Conservation (phyloP, 2,329 filamentous ascomycete genomes). For the Alternaria burnsii region DNA sequence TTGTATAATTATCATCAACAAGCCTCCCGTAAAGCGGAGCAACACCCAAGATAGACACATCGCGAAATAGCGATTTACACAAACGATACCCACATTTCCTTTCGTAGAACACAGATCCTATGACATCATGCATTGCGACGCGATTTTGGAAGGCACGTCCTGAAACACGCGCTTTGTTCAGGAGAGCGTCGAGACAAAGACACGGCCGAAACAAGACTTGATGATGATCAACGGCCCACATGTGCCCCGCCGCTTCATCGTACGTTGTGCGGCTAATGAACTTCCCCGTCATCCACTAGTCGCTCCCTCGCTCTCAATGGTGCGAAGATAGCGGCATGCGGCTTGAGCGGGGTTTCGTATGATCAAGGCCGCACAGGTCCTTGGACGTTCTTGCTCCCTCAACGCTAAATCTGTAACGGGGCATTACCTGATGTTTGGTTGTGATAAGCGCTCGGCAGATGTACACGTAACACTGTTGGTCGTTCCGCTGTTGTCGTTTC, state of each 20-base stretch:
- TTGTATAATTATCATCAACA: neutral
- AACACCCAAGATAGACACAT: neutral
- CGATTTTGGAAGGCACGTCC: neutral
- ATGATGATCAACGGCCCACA: constrained; percentile 4
- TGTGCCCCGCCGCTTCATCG: constrained; percentile 1
- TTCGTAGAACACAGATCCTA: constrained; percentile 1
- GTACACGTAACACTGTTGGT: constrained; percentile 14
- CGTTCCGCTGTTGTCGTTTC: constrained; percentile 16
- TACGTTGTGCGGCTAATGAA: constrained; percentile 9
- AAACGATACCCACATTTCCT: neutral
- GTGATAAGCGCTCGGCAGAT: constrained; percentile 13
- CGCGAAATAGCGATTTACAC: constrained; percentile 12
- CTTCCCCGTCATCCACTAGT: constrained; percentile 5
- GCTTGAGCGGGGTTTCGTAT: constrained; percentile 8
- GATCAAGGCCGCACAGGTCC: neutral
- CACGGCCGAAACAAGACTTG: constrained; percentile 13
- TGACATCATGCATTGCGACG: constrained; percentile 16
- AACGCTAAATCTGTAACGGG: constrained; percentile 7
- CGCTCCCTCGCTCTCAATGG: constrained; percentile 1
- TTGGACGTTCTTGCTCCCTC: neutral
- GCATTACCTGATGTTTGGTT: neutral
- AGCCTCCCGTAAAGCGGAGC: neutral
- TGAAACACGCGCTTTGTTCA: constrained; percentile 1
- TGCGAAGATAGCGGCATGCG: constrained; percentile 8
- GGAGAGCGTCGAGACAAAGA: neutral